Conservation (phyloP, 495 filamentous ascomycete species). For the Penicillium lividum region DNA sequence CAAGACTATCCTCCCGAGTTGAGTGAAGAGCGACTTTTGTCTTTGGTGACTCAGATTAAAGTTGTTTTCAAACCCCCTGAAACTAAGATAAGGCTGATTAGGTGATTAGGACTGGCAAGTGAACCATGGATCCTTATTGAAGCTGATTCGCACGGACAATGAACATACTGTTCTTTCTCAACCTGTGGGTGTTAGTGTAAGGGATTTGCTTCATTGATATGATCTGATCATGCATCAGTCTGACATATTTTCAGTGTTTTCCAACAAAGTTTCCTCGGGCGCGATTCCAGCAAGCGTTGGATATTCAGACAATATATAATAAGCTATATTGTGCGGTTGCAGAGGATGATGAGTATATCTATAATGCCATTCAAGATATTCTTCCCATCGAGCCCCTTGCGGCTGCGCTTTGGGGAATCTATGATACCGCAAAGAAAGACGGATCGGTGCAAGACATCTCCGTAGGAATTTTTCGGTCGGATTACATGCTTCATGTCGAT, state of each 20-base stretch:
- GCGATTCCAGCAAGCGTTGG: constrained; percentile 68
- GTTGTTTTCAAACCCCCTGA: background rate
- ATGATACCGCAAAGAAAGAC: constrained; percentile 68
- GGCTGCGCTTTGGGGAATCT: constrained; percentile 71
- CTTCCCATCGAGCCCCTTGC: constrained; percentile 71
- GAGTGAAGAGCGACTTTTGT: constrained; percentile 15
- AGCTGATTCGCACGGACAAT: constrained; percentile 53
- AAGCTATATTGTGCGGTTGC: constrained; percentile 77
- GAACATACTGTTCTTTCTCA: constrained; percentile 66
- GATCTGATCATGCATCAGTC: no score
- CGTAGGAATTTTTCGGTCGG: constrained; percentile 84
- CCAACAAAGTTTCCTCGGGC: constrained; percentile 73
- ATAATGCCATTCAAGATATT: constrained; percentile 31
- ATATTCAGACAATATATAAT: constrained; percentile 74
- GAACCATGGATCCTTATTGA: constrained; percentile 76
- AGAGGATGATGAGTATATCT: constrained; percentile 71
- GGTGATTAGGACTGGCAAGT: constrained; percentile 73
- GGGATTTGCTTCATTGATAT: background rate
- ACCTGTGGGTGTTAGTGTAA: constrained; percentile 72
- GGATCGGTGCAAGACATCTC: constrained; percentile 58
- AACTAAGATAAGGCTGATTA: constrained; percentile 39
- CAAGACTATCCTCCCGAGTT: constrained; percentile 9
- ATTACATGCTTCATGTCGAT: constrained; percentile 78
- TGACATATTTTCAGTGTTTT: constrained; percentile 41
- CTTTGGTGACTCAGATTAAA: constrained; percentile 17